Base-by-base conservation (phyloP, 306 rosid genomes). In the Trifolium subterraneum region DNA sequence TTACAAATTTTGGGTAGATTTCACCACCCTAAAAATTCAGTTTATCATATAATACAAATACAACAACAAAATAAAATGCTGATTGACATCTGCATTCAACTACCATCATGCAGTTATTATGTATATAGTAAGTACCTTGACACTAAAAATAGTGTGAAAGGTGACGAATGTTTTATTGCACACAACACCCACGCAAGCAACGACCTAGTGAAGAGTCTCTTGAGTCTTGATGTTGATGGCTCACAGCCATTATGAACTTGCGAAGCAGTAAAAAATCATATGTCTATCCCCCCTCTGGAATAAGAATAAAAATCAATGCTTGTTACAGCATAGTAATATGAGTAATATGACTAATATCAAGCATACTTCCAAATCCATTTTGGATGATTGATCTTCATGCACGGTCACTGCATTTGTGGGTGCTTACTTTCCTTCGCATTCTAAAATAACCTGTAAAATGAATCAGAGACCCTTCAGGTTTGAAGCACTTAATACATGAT, bases 371-470 rank as follows among this genome's bases (percentile, higher is more conserved):
- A 35, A 73, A 42, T 41, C 60, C 55, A 78, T 60, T 50, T 60
- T 13, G 68, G 58, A 73, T 27, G 77, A 78, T 56, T 27, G 77
- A 75, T 64, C 79, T 58, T 50, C 70, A 10, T 25, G 84, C 44
- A 60, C 55, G 62, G 36, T 22, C 44, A 72, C 74, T 52, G 70
- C 27, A 45, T 38, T 55, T 44, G 11, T 50, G 59, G 75, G 80
- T 65, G 64, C 74, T 15, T 62, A 23, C 19, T 61, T 76, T 64
- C 39, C 61, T 66, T 73, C 66, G 72, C 23, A 27, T 61, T 31
- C 44, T 56, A 50, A 71, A 33, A 64, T 83, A 75, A 75, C 83
- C 90, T 84, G 87, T 12, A 72, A 76, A 84, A 68, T 69, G 60
- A 60, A 59, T 23, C 54, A 80, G 60, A 68, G 41, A 47, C 65